phyloP scores from a whole-genome alignment of 371 early-diverging fungal genomes.

The Mycotypha africana region DNA sequence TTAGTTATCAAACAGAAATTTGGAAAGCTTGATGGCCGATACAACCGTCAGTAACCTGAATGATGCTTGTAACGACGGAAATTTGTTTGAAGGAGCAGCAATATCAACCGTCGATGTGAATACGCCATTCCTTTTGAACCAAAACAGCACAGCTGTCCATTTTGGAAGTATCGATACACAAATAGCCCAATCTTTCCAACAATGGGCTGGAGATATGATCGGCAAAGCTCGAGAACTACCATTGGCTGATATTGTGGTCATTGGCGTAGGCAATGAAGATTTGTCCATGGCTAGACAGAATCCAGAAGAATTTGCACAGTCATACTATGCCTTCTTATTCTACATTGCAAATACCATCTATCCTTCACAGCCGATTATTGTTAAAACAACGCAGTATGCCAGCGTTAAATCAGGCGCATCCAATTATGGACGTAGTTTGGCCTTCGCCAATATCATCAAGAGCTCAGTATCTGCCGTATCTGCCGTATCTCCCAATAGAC shows the following conservation, averaged over 20 bases:
- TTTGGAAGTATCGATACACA: no score
- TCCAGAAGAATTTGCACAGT: constrained; percentile 19
- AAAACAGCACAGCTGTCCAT: no score
- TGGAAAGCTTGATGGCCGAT: no score
- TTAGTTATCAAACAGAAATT: no score
- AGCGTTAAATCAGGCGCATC: constrained; percentile 10
- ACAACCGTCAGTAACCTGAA: no score
- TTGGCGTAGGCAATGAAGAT: constrained; percentile 28
- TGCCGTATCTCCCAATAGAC: neutral
- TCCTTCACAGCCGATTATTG: constrained; percentile 18
- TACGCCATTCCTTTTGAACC: no score
- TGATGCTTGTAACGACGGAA: no score
- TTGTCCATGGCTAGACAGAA: constrained; percentile 11
- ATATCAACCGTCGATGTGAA: neutral
- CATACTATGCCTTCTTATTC: constrained; percentile 11
- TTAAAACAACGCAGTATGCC: constrained; percentile 29
- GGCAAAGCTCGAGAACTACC: neutral
- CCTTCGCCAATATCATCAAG: constrained; percentile 24
- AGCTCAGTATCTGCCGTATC: constrained; percentile 1
- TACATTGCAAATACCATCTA: constrained; percentile 13
- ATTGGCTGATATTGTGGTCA: constrained; percentile 25
- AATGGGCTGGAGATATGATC: no score
- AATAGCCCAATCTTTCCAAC: no score
- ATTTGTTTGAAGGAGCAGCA: constrained; percentile 1
- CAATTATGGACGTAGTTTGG: constrained; percentile 29